A percentile compares a stretch with the other conserved stretches of the same genome.
phyloP scores from a whole-genome alignment of 805 yeast species.

The Wickerhamiella brachini region DNA sequence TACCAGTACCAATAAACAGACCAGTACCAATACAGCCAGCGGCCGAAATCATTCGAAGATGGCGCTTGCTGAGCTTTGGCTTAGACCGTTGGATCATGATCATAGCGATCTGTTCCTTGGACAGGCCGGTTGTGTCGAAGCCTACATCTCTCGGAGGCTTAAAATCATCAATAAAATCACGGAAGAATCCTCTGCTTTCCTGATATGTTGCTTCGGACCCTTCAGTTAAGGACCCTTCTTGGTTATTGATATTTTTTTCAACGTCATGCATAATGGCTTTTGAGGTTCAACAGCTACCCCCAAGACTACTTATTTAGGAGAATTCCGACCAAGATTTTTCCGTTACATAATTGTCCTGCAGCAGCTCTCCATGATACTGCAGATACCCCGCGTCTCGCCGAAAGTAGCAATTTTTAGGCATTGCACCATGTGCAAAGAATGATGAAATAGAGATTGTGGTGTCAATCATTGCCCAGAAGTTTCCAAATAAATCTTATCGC shows the following conservation, averaged over 20 bases:
- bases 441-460: neutral
- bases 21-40: conserved; percentile 83
- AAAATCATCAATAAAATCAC: conserved; percentile 4
- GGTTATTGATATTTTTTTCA: neutral
- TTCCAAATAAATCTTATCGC: neutral
- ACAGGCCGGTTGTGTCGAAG: conserved; percentile 10
- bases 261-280: neutral
- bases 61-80: conserved; percentile 31
- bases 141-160: conserved; percentile 14
- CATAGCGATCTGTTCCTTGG: conserved; percentile 16
- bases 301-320: neutral
- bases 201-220: neutral
- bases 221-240: neutral
- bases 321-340: neutral
- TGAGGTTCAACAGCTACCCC: no score
- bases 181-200: neutral
- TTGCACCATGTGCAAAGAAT: neutral
- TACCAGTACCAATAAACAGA: conserved; percentile 61
- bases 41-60: conserved; percentile 59
- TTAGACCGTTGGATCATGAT: conserved; percentile 26
- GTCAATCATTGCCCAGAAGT: no score
- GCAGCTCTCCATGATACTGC: neutral
- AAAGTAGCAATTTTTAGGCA: neutral
- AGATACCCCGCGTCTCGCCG: neutral
- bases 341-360: neutral